phyloP scores from a whole-genome alignment of 2,329 filamentous ascomycete species.

The Atkinsonella texensis region DNA sequence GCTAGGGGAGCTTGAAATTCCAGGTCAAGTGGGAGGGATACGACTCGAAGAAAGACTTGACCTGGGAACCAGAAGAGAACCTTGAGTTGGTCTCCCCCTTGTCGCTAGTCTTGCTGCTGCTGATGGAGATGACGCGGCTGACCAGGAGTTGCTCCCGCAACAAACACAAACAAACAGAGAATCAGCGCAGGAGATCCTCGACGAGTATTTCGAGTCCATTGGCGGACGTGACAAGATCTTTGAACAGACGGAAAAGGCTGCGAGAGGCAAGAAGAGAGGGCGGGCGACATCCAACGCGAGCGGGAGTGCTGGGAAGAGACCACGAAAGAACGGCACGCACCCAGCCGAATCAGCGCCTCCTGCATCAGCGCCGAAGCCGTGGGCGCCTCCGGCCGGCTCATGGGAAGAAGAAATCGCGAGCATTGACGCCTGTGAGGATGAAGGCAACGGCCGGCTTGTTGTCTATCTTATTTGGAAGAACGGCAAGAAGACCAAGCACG shows the following conservation, averaged over 20 bases:
- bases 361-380: constrained; percentile 31
- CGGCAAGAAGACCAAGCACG: constrained; percentile 61
- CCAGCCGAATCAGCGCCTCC: constrained; percentile 37
- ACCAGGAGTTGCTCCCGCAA: neutral
- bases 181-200: constrained; percentile 46
- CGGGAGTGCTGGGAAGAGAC: constrained; percentile 30
- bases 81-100: constrained; percentile 12
- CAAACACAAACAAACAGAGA: constrained; percentile 26
- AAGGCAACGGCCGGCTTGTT: constrained; percentile 43
- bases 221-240: constrained; percentile 51
- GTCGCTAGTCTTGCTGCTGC: no score
- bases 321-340: constrained; percentile 36
- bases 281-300: constrained; percentile 28
- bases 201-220: constrained; percentile 49
- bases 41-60: constrained; percentile 55
- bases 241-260: constrained; percentile 35
- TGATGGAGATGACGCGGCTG: no score
- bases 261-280: constrained; percentile 46
- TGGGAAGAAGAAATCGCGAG: constrained; percentile 65
- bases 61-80: constrained; percentile 71
- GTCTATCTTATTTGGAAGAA: constrained; percentile 67
- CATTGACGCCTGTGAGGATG: constrained; percentile 63
- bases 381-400: constrained; percentile 57
- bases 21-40: constrained; percentile 77
- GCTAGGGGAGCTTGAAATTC: constrained; percentile 43